Evolutionary conservation across 2,329 filamentous ascomycete genomes (phyloP).

Genomic region (Phialophora macrospora): DNA sequence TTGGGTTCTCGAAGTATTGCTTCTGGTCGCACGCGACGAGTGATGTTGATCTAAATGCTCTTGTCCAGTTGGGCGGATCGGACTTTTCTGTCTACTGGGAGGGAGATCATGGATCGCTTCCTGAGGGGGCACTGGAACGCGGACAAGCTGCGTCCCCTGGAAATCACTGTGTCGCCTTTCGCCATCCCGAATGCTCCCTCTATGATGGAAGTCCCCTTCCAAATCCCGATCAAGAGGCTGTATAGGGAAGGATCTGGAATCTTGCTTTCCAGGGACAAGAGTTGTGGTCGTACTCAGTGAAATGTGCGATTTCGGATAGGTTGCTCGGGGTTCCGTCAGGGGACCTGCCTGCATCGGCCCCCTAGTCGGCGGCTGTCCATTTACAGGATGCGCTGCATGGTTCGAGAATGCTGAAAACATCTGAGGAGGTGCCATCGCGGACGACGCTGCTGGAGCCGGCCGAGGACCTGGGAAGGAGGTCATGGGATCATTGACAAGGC

Average conservation of each 20-base stretch:
- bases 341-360: constrained; percentile 7
- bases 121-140: background rate
- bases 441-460: background rate
- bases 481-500: background rate
- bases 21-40: background rate
- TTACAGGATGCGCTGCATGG: background rate
- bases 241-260: background rate
- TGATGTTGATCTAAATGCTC: background rate
- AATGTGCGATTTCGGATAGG: constrained; percentile 23
- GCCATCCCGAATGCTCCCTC: background rate
- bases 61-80: background rate
- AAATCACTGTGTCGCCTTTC: background rate
- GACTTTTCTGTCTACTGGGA: background rate
- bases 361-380: background rate
- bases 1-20: background rate
- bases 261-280: constrained; percentile 19
- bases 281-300: constrained; percentile 30
- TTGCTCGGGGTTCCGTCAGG: background rate
- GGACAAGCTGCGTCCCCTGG: background rate
- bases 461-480: background rate
- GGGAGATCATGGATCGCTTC: background rate
- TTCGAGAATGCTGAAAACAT: constrained; percentile 7
- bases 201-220: no score
- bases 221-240: background rate
- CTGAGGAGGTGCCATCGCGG: constrained; percentile 24